Percentiles rank a stretch among this genome's conserved stretches.
These are phyloP conservation scores for Curvularia spicifera DNA, from an alignment of 2,329 filamentous ascomycete species.

Conservation along the genomic window DNA sequence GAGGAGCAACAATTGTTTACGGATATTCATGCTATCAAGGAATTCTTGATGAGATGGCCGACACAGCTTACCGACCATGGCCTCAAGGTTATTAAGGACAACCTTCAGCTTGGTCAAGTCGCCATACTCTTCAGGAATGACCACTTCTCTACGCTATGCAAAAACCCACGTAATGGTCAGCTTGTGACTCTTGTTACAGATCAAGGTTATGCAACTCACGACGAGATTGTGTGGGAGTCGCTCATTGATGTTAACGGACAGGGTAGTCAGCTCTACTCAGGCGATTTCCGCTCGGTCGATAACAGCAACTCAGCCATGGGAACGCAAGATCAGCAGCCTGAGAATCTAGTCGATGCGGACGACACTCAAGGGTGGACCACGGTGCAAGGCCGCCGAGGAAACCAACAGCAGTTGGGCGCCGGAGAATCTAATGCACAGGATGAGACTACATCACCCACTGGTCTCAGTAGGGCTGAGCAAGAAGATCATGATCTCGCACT, in stretches of 20 bases:
- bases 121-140: slow-evolving; percentile 96
- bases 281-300: slow-evolving; percentile 87
- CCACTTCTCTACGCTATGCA: slow-evolving; percentile 93
- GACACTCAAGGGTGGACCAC: slow-evolving; percentile 62
- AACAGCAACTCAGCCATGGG: slow-evolving; percentile 50
- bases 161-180: slow-evolving; percentile 77
- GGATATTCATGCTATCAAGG: slow-evolving; percentile 83
- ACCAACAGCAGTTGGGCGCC: slow-evolving; percentile 31
- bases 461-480: slow-evolving; percentile 67
- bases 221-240: slow-evolving; percentile 96
- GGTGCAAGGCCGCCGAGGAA: slow-evolving; percentile 51
- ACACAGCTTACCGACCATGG: slow-evolving; percentile 89
- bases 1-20: slow-evolving; percentile 81
- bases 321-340: slow-evolving; percentile 38
- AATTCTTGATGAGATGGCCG: slow-evolving; percentile 77
- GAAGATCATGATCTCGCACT: slow-evolving; percentile 85
- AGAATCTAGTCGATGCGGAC: slow-evolving; percentile 38
- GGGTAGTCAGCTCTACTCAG: slow-evolving; percentile 81
- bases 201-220: slow-evolving; percentile 83
- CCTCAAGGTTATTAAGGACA: slow-evolving; percentile 73
- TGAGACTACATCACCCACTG: slow-evolving; percentile 33
- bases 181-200: slow-evolving; percentile 90
- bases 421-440: slow-evolving; percentile 17
- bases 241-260: slow-evolving; percentile 87
- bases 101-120: slow-evolving; percentile 76